Evolutionary conservation across 805 yeast genomes (phyloP).

Genomic region (Ogataea henricii): DNA sequence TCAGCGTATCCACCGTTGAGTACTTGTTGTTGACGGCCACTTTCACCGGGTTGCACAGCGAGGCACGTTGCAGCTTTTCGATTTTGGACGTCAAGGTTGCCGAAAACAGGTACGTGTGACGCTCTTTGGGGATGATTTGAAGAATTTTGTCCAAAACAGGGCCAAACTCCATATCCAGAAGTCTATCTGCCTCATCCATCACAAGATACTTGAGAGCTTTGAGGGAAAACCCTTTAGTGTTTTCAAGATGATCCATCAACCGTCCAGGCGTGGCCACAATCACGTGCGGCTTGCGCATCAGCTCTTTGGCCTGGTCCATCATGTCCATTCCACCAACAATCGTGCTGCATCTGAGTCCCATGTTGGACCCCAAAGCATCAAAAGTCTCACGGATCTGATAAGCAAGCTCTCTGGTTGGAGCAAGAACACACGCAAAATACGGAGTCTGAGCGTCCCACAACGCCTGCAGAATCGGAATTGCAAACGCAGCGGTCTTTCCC

Average conservation of each 20-base stretch:
- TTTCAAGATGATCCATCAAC: conserved; percentile 88
- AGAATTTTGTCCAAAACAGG: conserved; percentile 88
- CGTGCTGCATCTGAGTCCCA: conserved; percentile 90
- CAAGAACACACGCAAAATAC: conserved; percentile 83
- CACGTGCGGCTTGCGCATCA: conserved; percentile 91
- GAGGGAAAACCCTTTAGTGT: conserved; percentile 86
- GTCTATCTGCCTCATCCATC: conserved; percentile 96
- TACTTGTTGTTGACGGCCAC: conserved; percentile 88
- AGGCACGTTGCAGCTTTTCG: conserved; percentile 92
- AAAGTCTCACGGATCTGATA: conserved; percentile 91
- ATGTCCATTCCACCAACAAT: conserved; percentile 98
- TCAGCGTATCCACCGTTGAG: conserved; percentile 91
- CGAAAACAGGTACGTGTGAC: conserved; percentile 84
- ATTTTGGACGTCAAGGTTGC: conserved; percentile 98
- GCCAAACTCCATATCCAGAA: conserved; percentile 94
- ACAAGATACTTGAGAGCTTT: conserved; percentile 79
- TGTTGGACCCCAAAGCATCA: conserved; percentile 85
- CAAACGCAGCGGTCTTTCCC: conserved; percentile 98
- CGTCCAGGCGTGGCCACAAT: conserved; percentile 92
- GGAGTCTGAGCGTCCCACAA: conserved; percentile 89
- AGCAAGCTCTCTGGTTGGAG: conserved; percentile 85
- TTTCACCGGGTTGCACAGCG: conserved; percentile 82
- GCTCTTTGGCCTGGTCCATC: conserved; percentile 95
- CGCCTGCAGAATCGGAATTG: conserved; percentile 89
- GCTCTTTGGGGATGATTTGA: conserved; percentile 77